phyloP scores from a whole-genome alignment of 2,329 filamentous ascomycete genomes.

The Colletotrichum sp. region DNA sequence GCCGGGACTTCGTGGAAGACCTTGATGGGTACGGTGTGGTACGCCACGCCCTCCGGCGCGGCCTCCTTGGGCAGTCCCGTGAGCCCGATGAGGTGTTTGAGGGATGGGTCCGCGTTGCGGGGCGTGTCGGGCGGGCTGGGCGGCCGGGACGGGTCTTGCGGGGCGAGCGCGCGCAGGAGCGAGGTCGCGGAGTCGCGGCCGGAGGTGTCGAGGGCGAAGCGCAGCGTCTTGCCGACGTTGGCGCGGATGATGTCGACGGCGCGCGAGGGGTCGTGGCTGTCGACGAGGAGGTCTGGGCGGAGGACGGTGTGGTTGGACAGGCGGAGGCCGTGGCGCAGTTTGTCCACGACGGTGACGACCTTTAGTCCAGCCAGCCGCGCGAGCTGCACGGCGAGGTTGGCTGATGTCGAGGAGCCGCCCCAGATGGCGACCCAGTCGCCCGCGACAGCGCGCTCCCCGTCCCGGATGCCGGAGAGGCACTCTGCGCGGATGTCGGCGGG shows the following conservation, averaged over 20 bases:
- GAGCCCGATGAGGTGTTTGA: conserved; percentile 68
- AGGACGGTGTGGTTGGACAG: conserved; percentile 50
- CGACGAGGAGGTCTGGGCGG: conserved; percentile 68
- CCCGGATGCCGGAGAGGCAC: conserved; percentile 60
- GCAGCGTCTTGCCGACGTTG: conserved; percentile 60
- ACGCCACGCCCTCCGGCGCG: conserved; percentile 46
- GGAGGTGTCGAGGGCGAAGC: conserved; percentile 73
- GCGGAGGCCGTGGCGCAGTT: conserved; percentile 66
- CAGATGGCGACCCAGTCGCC: conserved; percentile 78
- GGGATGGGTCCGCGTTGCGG: conserved; percentile 25
- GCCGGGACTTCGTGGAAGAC: conserved; percentile 72
- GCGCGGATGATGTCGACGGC: conserved; percentile 68
- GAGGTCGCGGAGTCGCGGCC: conserved; percentile 67
- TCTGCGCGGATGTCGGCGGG: conserved; percentile 68
- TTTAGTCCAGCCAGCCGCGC: conserved; percentile 69
- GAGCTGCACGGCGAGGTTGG: conserved; percentile 69
- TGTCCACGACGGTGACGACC: conserved; percentile 71
- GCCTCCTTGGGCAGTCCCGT: conserved; percentile 68
- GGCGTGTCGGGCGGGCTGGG: conserved; percentile 44
- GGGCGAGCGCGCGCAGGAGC: conserved; percentile 58
- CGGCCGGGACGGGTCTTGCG: conserved; percentile 28
- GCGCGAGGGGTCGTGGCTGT: conserved; percentile 69
- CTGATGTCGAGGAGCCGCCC: conserved; percentile 78
- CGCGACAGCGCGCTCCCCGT: conserved; percentile 55
- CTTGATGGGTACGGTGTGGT: conserved; percentile 77